Base-by-base conservation (phyloP, 768 basidiomycete species). In the Leccinellum luteum region DNA sequence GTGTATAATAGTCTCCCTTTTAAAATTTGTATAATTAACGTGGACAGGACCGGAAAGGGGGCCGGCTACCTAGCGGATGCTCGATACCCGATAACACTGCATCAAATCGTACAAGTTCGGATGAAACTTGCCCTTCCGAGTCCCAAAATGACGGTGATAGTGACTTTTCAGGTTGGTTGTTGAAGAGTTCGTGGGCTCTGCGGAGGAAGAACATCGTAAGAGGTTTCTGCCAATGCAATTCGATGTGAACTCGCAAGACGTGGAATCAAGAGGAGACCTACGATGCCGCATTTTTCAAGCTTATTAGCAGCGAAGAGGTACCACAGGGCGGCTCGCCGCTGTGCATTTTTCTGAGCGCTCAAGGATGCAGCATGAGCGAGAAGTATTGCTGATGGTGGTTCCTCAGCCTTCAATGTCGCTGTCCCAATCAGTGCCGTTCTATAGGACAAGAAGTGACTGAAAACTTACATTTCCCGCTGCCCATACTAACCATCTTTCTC, bases 1-100 rank as follows among this genome's bases (percentile, higher is more conserved):
- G 92, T 93, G 69, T 97, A 98, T 38, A 94, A 75, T 59, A 98
- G 74, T 41, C 95, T 81, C 32, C 92, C 96, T 92, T 43, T 17
- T 1, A 35, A 43, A 53, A 30, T 55, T 54, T 30, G 32, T 53
- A 50, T 45, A n/a, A 23, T 58, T 54, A 49, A 51, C 56, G 54
- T 47, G 13, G 51, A 61, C 19, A 51, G 47, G 48, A 60, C 53
- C 41, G 41, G 43, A 17, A 49, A 41, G 38, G 25, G 12, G 15
- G 52, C 53, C 52, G 25, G 13, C 72, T 32, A 86, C 91, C 92
- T 61, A 94, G 73, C 15, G 91, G 85, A 72, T 92, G 87, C 58
- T 92, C 89, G 31, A 94, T 85, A 8, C 86, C 86, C 47, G 88
- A 80, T 54, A 85, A 73, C 41, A 92, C 81, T 23, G 81, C 81